Base-by-base conservation (phyloP, 768 basidiomycete species). In the Termitomyces sp. region DNA sequence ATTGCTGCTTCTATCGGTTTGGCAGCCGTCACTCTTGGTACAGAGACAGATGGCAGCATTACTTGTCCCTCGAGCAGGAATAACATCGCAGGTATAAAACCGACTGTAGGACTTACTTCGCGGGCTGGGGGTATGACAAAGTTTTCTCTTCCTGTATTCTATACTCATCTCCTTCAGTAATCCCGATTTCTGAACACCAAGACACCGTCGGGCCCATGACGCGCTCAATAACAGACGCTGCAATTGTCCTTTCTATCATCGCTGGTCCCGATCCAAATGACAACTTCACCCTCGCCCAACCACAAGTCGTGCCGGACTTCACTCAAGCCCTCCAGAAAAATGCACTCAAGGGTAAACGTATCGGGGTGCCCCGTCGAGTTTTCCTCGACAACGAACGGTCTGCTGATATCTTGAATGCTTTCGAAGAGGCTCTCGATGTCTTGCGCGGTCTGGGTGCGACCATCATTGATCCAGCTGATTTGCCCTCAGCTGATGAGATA, bases 381-480 rank as follows among this genome's bases (percentile, higher is more conserved):
- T 78, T 75, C 60, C 58, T 73, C 35, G 70, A 75, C 49, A 68
- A 67, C 46, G 70, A 72, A 7, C 69, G 71, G 30, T 69, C 76
- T 47, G 69, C 70, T 0, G 72, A 69, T 14, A 65, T 80, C 14
- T 64, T 63, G 24, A 62, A 73, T 4, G 77, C 70, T 1, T 80
- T 80, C 53, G 72, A 78, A 42, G 40, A 69, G 32, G 77, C 78
- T 0, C 62, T 81, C 43, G 33, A 63, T 14, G 72, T 70, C 0
- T 68, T 82, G 12, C 64, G 68, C 36, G 59, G 60, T 3, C 69
- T 82, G 1, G 80, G 81, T 2, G 80, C 80, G 0, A 76, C 78
- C 1, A 72, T 88, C 4, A 74, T 87, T 7, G 86, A 88, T 63
- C 83, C 85, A 0, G 81, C 84, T 1, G 82, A 87, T 58, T 69